Evolutionary conservation across 2,329 filamentous ascomycete genomes (phyloP), one percentile per base, ranked within the genome.

Genomic region (Botrytis tulipae): DNA sequence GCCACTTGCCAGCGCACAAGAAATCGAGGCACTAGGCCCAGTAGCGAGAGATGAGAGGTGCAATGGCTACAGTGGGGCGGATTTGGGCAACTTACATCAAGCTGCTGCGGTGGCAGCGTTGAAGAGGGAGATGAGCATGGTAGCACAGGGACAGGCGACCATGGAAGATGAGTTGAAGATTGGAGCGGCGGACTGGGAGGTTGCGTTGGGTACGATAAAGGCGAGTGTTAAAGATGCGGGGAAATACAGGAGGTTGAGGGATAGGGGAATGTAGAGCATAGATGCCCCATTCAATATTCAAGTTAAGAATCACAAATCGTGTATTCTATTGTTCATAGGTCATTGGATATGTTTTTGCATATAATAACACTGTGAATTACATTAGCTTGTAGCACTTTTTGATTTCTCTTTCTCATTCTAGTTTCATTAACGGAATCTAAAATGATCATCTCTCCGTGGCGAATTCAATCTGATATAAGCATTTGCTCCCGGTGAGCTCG

Each of bases 21-120:
- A 87, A 71, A 81, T 84, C 18, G 84, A 87, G 0, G 83, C 85
- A 1, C 83, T 96, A 1, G 88, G 88, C 4, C 82, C 83, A 4
- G 86, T 97, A 7, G 95, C 93, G 0, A 85, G 88, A 46, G 90
- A 92, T 73, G 74, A 80, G 14, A 84, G 90, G 18, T 98, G 95
- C 81, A 85, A 88, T 16, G 90, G 93, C 37, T 98, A 95, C 82
- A 95, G 92, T 74, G 90, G 89, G 74, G 90, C 90, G 1, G 90
- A 92, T 78, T 81, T 92, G 57, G 85, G 86, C 46, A 89, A 88
- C 76, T 83, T 90, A 51, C 80, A 81, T 74, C 79, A 81, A 65
- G 78, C 79, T 37, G 81, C 81, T 59, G 81, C 79, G 22, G 78
- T 81, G 16, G 81, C 80, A 40, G 80, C 81, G 14, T 70, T 82